Evolutionary conservation across 495 filamentous ascomycete genomes (phyloP).

Genomic region (Penicillium samsonianum): DNA sequence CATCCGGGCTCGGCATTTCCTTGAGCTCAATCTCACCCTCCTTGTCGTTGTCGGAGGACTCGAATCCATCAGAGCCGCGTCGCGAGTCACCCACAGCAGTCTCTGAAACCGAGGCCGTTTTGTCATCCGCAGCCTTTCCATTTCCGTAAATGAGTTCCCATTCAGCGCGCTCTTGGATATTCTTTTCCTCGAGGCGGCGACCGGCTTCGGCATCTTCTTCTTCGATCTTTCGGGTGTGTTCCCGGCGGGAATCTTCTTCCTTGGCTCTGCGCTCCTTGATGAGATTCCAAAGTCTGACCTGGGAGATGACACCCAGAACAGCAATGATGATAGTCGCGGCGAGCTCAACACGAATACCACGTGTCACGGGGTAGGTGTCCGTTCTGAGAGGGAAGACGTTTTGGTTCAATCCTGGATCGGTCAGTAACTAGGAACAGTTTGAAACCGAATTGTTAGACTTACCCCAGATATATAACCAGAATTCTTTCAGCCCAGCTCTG

Average conservation of each 20-base stretch:
- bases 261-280: constrained; percentile 69
- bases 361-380: constrained; percentile 80
- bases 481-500: constrained; percentile 86
- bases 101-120: constrained; percentile 23
- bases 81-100: constrained; percentile 36
- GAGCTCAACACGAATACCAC: constrained; percentile 82
- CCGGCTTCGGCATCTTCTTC: constrained; percentile 71
- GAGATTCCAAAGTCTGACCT: constrained; percentile 86
- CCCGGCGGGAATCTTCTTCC: constrained; percentile 55
- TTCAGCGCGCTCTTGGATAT: constrained; percentile 63
- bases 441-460: constrained; percentile 24
- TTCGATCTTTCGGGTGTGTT: constrained; percentile 61
- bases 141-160: constrained; percentile 80
- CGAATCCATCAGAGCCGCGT: constrained; percentile 25
- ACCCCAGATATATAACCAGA: constrained; percentile 95
- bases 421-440: constrained; percentile 11
- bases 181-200: constrained; percentile 65
- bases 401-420: constrained; percentile 63
- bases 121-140: constrained; percentile 22
- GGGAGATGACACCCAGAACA: constrained; percentile 75
- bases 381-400: constrained; percentile 75
- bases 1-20: constrained; percentile 30
- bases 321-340: constrained; percentile 75
- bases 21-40: constrained; percentile 41
- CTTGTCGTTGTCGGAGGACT: constrained; percentile 28